Evolutionary conservation across 805 yeast genomes (phyloP), one percentile per base, ranked within the genome.

Genomic region (Teunomyces cretensis): DNA sequence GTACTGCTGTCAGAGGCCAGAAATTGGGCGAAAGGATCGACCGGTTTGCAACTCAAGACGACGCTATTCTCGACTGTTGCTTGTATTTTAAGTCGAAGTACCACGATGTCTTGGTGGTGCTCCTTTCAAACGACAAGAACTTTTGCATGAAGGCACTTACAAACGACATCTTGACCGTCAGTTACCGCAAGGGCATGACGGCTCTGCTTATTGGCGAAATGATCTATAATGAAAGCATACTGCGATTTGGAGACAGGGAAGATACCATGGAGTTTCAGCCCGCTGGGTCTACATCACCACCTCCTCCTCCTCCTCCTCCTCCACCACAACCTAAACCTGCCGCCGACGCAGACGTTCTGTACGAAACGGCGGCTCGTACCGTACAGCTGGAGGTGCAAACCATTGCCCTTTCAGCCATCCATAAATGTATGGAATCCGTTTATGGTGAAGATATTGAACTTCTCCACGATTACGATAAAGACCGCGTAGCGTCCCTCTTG

Each of bases 1-100:
- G 74, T 26, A 64, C 76, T 0, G 70, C 75, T 0, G 78, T 90
- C 0, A 65, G 75, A 39, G 95, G 88, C 0, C 97, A 91, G 60
- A 79, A 74, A 50, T 32, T 75, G 13, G 61, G 68, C 24, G 88
- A 90, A 58, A 62, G 68, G 19, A 38, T 84, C 1, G 80, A 83
- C 45, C 57, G 59, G 7, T 42, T 55, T 2, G 60, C 81, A 1
- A 43, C 43, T 0, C 83, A 86, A 46, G 97, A 91, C 62, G 96
- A 90, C 56, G 76, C 96, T 0, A 90, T 91, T 49, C 64, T 90
- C 33, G 97, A 91, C 61, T 89, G 96, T 60, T 86, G 95, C 54
- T 56, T 85, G 19, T 89, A 76, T 57, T 81, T 84, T 46, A 72
- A 76, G 48, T 62, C 67, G 9, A 62, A 64, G 11, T 51, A 60